Base-by-base conservation (phyloP, 371 early-diverging fungal genomes). In the Funneliformis caledonium region DNA sequence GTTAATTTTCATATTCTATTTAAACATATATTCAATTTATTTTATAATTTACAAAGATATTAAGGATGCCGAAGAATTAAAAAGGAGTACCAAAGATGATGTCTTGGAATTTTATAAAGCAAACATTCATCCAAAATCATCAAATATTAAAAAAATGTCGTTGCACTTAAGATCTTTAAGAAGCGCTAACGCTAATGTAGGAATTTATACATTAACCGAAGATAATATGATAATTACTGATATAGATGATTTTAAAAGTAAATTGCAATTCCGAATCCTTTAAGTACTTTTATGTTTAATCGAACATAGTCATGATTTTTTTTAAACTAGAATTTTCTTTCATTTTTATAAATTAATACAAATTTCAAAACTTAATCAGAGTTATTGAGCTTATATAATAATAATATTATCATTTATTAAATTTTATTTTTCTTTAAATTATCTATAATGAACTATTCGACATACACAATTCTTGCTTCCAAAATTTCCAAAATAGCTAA, bases 41-140 rank as follows among this genome's bases (percentile, higher is more conserved):
- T 22, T 37, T 43, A 8, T 14, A 12, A 19, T 7, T 33, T 69
- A 19, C 76, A 70, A 48, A 80, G 88, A 86, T 62, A 86, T 88
- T 5, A 86, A 84, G 60, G 93, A 93, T 56, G 91, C 91, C 12
- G 84, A 84, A 19, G 87, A 91, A 79, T 86, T 95, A 72, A 84
- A 85, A 43, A 77, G 60, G 37, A 85, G 91, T 33, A 80, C 84
- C 7, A 83, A 88, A 77, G 85, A 85, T 0, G 85, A 86, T 10
- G 81, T 93, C n/a, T 80, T 93, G 0, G 86, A 83, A 26, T 95
- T 94, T 82, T 92, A 90, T 82, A 86, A 88, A 12, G 80, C 77
- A 22, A 86, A 88, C 50, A 90, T 95, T 64, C 81, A 88, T 75
- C 92, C 93, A 1, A 81, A 83, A 22, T 92, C 93, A 0, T 62